Evolutionary conservation across 345 rosid genomes (phyloP).

Genomic region (Brassica incana): DNA sequence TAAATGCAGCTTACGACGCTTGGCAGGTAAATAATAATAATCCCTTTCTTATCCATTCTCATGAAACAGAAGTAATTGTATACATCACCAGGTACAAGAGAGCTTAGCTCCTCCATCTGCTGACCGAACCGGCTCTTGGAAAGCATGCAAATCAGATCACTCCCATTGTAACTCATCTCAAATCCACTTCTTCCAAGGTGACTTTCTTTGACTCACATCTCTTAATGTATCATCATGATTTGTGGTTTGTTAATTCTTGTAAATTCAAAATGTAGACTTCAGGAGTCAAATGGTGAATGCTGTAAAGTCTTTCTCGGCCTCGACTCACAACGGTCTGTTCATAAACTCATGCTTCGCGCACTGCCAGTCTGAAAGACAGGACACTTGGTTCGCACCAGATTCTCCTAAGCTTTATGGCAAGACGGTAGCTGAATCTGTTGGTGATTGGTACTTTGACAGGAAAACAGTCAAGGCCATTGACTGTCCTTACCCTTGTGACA

Average conservation of each 20-base stretch:
- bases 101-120: conserved; percentile 76
- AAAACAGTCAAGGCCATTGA: conserved; percentile 34
- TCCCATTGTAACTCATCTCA: conserved; percentile 64
- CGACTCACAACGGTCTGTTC: conserved; percentile 66
- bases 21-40: conserved; percentile 65
- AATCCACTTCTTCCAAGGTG: conserved; percentile 72
- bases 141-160: conserved; percentile 55
- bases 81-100: conserved; percentile 58
- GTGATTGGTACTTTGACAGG: conserved; percentile 43
- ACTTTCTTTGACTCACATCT: conserved; percentile 8
- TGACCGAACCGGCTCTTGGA: conserved; percentile 71
- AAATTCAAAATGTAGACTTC: conserved; percentile 54
- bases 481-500: conserved; percentile 44
- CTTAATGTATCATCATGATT: not conserved
- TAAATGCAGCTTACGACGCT: conserved; percentile 77
- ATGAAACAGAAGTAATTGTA: not conserved
- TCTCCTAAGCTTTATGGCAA: conserved; percentile 62
- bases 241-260: not conserved
- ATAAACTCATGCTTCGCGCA: conserved; percentile 93
- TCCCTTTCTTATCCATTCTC: not conserved
- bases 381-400: conserved; percentile 79
- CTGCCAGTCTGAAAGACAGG: conserved; percentile 86
- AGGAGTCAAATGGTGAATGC: conserved; percentile 69
- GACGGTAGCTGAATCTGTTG: conserved; percentile 38
- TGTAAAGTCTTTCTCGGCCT: conserved; percentile 49